Base-by-base conservation (phyloP, 306 rosid species). In the Lotus japonicus region DNA sequence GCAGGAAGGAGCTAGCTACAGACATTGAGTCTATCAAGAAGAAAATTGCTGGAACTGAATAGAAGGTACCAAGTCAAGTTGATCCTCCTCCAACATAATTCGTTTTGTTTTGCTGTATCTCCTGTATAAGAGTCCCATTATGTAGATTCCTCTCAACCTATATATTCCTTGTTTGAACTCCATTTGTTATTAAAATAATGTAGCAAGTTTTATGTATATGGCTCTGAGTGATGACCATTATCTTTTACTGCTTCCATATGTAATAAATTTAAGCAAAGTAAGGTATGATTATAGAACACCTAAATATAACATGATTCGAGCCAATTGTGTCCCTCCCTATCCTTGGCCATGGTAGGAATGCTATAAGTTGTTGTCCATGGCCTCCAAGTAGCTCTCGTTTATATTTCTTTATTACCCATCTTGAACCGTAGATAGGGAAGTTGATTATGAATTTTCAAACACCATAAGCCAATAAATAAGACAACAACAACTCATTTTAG, bases 21-120 rank as follows among this genome's bases (percentile, higher is more conserved):
- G 97, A 91, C 62, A 91, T 91, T 54, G 97, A 91, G 3, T 18
- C 71, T 33, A 70, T 95, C 83, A 95, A 95, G 92, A 95, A 95
- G 91, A 95, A 90, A 85, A 88, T 95, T 59, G 74, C 97, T 4
- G 99, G 99, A 77, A 77, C 95, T 4, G 99, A 90, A 72, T 95
- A 84, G 79, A 73, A 31, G 68, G 55, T 65, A 57, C 43, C 73
- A 31, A 41, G 44, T 80, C 44, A 49, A 71, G 84, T 61, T 74
- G 66, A 41, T 62, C 28, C 63, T 62, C 57, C 50, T 17, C 39
- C 31, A 69, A 56, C 76, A 41, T 64, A 84, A 75, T 84, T 74
- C 73, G 60, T 72, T 82, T 76, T 81, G 78, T 68, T 57, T 74
- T 54, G 73, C 51, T 78, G 79, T 66, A 64, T 74, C 57, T 75